Evolutionary conservation across 2,329 filamentous ascomycete species (phyloP), one percentile per base, ranked within the genome.

Genomic region (Fusarium tjaetaba): DNA sequence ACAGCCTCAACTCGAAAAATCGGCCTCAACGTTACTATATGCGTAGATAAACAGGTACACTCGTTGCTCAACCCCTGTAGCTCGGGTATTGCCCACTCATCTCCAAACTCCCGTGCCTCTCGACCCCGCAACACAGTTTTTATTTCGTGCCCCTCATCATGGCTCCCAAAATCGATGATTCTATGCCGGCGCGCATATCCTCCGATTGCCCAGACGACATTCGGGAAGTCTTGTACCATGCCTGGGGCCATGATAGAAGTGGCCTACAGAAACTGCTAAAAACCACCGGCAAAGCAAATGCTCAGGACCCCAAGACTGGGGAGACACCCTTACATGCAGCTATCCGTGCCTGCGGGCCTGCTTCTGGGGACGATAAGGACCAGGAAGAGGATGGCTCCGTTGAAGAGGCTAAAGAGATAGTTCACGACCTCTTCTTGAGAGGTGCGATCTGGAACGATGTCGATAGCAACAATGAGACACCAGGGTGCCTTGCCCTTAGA

Each of bases 371-470:
- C 8, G 75, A 78, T 15, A 68, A 73, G 20, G 81, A 81, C 6
- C 80, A 80, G 15, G 82, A 84, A 30, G 83, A 84, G 30, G 82
- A 84, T 32, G 76, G 83, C 60, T 80, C 82, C 32, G 81, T 93
- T 38, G 88, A 91, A 52, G 88, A 89, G 43, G 93, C 91, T 6
- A 87, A 88, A 62, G 89, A 91, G 59, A 92, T 92, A 1, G 85
- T 98, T 9, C 88, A 89, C 75, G 89, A 96, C 79, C 87, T 98
- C 13, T 90, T 98, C 68, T 88, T 95, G 78, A 92, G 93, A 76
- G 96, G 96, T 38, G 96, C 94, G 16, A 98, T 98, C 76, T 99
- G 96, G 96, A 99, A 99, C 84, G 95, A 98, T 81, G 86, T 98
- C 63, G 94, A 98, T 81, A 84, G 86, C 74, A 92, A 94, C 76